phyloP scores from a whole-genome alignment of 2,329 filamentous ascomycete genomes.

The Fusarium hostae region DNA sequence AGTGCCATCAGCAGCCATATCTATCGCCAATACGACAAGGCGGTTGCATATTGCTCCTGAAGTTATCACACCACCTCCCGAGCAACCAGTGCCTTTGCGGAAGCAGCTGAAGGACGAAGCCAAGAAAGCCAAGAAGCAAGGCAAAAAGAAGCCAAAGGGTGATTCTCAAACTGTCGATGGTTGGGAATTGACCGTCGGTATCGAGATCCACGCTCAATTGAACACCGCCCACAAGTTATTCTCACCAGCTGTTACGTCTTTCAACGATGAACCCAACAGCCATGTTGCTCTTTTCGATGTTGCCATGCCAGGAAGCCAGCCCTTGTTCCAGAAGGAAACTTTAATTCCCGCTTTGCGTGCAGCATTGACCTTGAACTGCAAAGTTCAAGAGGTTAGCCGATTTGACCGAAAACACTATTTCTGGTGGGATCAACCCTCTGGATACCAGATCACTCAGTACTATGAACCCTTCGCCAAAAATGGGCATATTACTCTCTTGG shows the following conservation, averaged over 20 bases:
- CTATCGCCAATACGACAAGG: conserved; percentile 33
- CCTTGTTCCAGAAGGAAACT: conserved; percentile 83
- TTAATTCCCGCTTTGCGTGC: conserved; percentile 91
- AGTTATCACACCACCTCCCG: conserved; percentile 31
- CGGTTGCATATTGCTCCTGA: conserved; percentile 48
- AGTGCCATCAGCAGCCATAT: conserved; percentile 21
- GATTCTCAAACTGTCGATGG: conserved; percentile 66
- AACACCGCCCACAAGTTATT: conserved; percentile 92
- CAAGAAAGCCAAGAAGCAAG: conserved; percentile 76
- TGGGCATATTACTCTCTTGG: conserved; percentile 76
- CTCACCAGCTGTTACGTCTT: conserved; percentile 74
- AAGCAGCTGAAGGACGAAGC: conserved; percentile 78
- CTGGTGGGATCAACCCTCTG: conserved; percentile 96
- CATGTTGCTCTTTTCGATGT: conserved; percentile 90
- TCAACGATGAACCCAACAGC: conserved; percentile 80
- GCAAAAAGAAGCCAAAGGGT: conserved; percentile 58
- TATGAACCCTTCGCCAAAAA: conserved; percentile 78
- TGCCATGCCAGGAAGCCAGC: conserved; percentile 89
- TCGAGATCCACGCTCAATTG: conserved; percentile 96
- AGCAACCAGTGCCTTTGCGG: conserved; percentile 64
- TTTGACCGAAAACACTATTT: conserved; percentile 99
- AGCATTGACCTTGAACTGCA: conserved; percentile 84
- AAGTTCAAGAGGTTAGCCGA: conserved; percentile 78
- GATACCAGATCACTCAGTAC: conserved; percentile 98
- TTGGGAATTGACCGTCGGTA: conserved; percentile 95